Evolutionary conservation across 768 basidiomycete species (phyloP).

Genomic region (Chalciporus chontae): DNA sequence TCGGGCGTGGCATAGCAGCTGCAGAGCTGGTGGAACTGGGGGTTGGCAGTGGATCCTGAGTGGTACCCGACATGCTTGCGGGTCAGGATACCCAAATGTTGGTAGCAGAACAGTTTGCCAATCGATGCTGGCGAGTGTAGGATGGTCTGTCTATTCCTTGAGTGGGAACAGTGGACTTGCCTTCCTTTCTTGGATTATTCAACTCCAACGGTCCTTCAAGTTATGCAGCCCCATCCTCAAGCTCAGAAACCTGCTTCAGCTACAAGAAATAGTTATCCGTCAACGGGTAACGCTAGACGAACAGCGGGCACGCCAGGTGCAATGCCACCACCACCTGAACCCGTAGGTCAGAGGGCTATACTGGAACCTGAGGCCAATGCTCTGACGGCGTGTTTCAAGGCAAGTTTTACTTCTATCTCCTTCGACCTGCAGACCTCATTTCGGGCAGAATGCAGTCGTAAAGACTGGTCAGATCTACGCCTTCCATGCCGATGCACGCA

Average conservation of each 20-base stretch:
- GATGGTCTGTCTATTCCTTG: conserved; percentile 1
- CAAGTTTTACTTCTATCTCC: conserved; percentile 19
- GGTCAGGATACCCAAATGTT: neutral
- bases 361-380: conserved; percentile 66
- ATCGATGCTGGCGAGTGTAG: neutral
- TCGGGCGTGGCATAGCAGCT: conserved; percentile 7
- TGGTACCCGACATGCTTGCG: conserved; percentile 21
- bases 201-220: neutral
- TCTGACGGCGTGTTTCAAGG: conserved; percentile 56
- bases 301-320: conserved; percentile 29
- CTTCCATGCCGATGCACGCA: conserved; percentile 63
- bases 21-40: conserved; percentile 15
- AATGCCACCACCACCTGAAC: conserved; percentile 55
- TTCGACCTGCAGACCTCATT: conserved; percentile 1
- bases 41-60: conserved; percentile 14
- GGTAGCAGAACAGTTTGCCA: neutral
- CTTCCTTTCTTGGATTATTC: conserved; percentile 26
- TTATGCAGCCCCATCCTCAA: conserved; percentile 47
- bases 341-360: conserved; percentile 37
- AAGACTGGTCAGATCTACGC: conserved; percentile 70
- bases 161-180: neutral
- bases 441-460: conserved; percentile 52
- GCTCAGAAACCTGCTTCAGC: conserved; percentile 30
- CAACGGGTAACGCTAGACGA: conserved; percentile 14
- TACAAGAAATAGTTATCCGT: conserved; percentile 16